Evolutionary conservation across 1,284 basidiomycete genomes (phyloP), one percentile per base, ranked within the genome.

Genomic region (Veloboletus limbatus): DNA sequence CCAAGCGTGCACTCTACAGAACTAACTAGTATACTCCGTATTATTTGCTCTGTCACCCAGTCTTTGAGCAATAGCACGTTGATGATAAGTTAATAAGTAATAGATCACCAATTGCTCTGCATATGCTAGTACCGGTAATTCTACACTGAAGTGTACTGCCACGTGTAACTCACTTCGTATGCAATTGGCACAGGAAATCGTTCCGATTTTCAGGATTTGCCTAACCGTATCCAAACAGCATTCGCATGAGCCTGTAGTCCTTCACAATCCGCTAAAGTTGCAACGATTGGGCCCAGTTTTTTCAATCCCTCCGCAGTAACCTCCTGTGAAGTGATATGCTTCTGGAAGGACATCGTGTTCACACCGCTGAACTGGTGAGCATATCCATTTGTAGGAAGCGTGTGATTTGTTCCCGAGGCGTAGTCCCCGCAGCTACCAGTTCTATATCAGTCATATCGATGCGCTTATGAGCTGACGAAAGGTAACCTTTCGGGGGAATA

Each of bases 391-490:
- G 91, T 96, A 21, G 92, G 92, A 26, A 95, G 77, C 0, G 96
- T 97, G 75, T 99, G 97, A 69, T 99, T 99, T 8, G 97, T 99
- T 18, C 97, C 97, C 0, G 92, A 95, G 4, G 97, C 97, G 61
- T 99, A 99, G 68, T 99, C 97, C 27, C 97, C 97, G 66, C 94
- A 98, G 57, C 92, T 95, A 46, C 27, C 39, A 27, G 46, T 34
- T 39, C 18, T 7, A 34, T 10, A 22, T 60, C 24, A 57, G 30
- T 40, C 40, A 34, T 35, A 37, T 33, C 31, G 21, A 37, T 9
- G n/a, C 17, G 13, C 35, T 22, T 14, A 20, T 20, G 13, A 18
- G 1, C 28, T 0, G 17, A 20, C 31, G 14, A 30, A 27, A 37
- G 45, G 75, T 45, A 61, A 93, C 91, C 91, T 94, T 71, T 98